Evolutionary conservation across 176 grass and related monocot species (phyloP).

Genomic region (Hyparrhenia diplandra): DNA sequence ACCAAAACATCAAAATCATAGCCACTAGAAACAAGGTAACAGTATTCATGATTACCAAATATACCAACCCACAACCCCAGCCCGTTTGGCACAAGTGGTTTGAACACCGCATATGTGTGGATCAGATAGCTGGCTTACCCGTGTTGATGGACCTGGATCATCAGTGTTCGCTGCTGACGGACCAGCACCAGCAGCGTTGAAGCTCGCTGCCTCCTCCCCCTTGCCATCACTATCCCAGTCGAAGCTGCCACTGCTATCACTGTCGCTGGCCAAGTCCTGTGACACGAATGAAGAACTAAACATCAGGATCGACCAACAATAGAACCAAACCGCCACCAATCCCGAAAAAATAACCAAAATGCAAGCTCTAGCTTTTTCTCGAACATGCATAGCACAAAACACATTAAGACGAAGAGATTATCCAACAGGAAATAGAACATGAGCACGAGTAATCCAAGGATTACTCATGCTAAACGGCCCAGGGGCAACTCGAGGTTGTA

Average conservation of each 20-base stretch:
- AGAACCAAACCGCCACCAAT: neutral
- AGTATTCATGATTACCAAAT: neutral
- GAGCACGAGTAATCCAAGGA: too few species aligned
- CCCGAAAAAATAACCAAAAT: neutral
- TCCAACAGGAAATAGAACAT: too few species aligned
- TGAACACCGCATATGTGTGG: neutral
- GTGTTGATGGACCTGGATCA: neutral
- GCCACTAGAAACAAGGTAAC: conserved; percentile 16
- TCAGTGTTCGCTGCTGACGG: neutral
- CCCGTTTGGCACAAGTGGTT: neutral
- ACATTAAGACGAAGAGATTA: too few species aligned
- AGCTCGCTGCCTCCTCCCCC: neutral
- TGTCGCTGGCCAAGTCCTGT: conserved; percentile 48
- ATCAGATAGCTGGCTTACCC: neutral
- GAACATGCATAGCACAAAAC: too few species aligned
- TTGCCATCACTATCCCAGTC: conserved; percentile 35
- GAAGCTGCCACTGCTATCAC: conserved; percentile 20
- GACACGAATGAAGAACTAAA: neutral
- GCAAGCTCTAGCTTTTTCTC: too few species aligned
- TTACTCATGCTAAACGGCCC: too few species aligned
- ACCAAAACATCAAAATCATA: conserved; percentile 6
- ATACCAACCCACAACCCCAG: neutral
- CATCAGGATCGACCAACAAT: neutral
- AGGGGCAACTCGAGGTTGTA: too few species aligned
- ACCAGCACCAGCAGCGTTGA: neutral